Evolutionary conservation across 305 asterid genomes (phyloP), one percentile per base, ranked within the genome.

Genomic region (Fraxinus xanthoxyloides): DNA sequence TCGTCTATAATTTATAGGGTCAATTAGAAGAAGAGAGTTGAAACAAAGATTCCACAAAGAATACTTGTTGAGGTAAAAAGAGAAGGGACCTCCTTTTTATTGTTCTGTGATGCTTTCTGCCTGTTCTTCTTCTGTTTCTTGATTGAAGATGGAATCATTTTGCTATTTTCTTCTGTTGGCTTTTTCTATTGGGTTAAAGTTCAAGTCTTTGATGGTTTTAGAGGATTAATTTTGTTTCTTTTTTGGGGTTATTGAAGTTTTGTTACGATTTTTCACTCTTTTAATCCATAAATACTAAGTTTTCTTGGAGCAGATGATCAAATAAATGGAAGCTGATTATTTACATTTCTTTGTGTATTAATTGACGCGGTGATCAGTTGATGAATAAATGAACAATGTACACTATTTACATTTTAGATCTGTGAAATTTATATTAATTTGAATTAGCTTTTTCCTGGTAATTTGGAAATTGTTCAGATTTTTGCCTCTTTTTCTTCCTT

Each of bases 21-120:
- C 89, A 70, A 90, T 85, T 81, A 80, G 78, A 69, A 70, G 83
- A 82, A 80, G 84, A 84, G 85, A 79, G 85, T 80, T 86, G 75
- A 87, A 81, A 65, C 79, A 54, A 77, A 36, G 76, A 83, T 81
- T 77, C 76, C 79, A 84, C 77, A 46, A 76, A 76, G 36, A 82
- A 23, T 46, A 54, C 51, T 54, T 15, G 15, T 79, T 12, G 10
- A 83, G 86, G 84, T 77, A 65, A 36, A 43, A 34, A 5, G 46
- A 70, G 2, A 13, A 21, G 79, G 77, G 54, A 10, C 35, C 40
- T 36, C 7, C 63, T 78, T 2, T 79, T 56, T 51, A 73, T 83
- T 73, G 32, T 35, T 26, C 24, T 3, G 15, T 51, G 40, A 54
- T 13, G 51, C n/a, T 19, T 13, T 35, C 40, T 34, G 9, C 28